Percentiles rank a stretch among this genome's conserved stretches.
These are phyloP conservation scores for Arabidopsis lyrata DNA, from an alignment of 441 rosid species.

Conservation along the genomic window DNA sequence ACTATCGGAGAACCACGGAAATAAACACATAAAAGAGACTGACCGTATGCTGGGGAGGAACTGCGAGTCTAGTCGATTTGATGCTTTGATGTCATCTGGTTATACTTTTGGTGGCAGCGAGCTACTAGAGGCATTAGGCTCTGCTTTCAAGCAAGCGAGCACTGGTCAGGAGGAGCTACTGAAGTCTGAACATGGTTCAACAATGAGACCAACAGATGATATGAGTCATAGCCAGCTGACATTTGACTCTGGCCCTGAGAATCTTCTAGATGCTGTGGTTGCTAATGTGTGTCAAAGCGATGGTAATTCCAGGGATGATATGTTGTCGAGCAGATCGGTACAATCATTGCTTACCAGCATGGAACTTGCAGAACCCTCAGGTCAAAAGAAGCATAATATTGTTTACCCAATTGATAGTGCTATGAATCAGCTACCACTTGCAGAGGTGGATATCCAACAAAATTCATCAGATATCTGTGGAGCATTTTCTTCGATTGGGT, in stretches of 20 bases:
- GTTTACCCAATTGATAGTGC: constrained; percentile 54
- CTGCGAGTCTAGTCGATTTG: constrained; percentile 49
- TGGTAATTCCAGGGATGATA: constrained; percentile 59
- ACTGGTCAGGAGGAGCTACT: constrained; percentile 52
- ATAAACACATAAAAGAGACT: constrained; percentile 47
- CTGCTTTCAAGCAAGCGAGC: constrained; percentile 59
- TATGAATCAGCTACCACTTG: constrained; percentile 54
- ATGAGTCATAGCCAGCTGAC: constrained; percentile 67
- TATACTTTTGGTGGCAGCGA: constrained; percentile 77
- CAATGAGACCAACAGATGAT: constrained; percentile 56
- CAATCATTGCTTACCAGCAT: constrained; percentile 63
- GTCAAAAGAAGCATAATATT: constrained; percentile 49
- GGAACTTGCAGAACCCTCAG: constrained; percentile 58
- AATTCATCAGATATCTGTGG: constrained; percentile 70
- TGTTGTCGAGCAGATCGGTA: constrained; percentile 58
- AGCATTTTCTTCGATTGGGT: constrained; percentile 69
- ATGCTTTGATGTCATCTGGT: constrained; percentile 50
- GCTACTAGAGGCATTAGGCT: constrained; percentile 89
- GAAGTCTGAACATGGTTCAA: constrained; percentile 55
- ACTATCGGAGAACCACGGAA: constrained; percentile 51
- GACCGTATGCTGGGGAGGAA: constrained; percentile 50
- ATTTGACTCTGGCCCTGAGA: constrained; percentile 66
- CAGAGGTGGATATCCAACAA: constrained; percentile 55
- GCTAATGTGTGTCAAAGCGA: constrained; percentile 69
- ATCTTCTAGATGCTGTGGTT: constrained; percentile 91